A percentile compares a stretch with the other conserved stretches of the same genome.
Evolutionary conservation across 148 eudicot species (phyloP).

Genomic region (Diospyros lotus): DNA sequence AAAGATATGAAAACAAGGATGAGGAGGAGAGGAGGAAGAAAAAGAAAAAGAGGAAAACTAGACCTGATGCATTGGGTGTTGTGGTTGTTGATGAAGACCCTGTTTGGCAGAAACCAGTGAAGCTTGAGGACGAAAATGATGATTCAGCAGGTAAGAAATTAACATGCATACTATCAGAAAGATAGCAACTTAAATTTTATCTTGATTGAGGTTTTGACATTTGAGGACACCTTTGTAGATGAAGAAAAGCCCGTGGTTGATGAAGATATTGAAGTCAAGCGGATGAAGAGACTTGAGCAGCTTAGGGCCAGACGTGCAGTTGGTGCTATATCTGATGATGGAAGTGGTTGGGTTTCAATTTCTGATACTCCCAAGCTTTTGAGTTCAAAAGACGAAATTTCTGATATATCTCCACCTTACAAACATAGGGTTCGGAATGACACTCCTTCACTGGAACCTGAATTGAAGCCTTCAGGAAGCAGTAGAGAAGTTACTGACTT

Average conservation of each 20-base stretch:
- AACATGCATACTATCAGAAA: not conserved
- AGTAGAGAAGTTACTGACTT: conserved; percentile 14
- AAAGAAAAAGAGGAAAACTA: conserved; percentile 47
- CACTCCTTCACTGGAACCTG: conserved; percentile 45
- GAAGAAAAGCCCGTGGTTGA: conserved; percentile 71
- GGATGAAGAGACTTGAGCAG: conserved; percentile 74
- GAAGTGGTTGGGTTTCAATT: conserved; percentile 92
- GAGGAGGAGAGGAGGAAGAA: conserved; percentile 52
- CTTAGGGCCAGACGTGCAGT: conserved; percentile 51
- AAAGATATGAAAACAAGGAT: conserved; percentile 54
- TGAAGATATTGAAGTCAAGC: conserved; percentile 85
- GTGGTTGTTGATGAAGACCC: conserved; percentile 90
- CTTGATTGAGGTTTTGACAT: not conserved
- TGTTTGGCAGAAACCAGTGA: conserved; percentile 80
- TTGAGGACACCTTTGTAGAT: conserved; percentile 31
- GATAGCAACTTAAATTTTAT: not conserved
- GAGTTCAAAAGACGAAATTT: conserved; percentile 17
- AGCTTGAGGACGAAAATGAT: conserved; percentile 65
- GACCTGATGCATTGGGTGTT: conserved; percentile 48
- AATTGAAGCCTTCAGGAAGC: not conserved
- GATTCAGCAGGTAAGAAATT: conserved; percentile 62
- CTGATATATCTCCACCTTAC: conserved; percentile 61
- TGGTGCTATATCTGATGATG: conserved; percentile 83
- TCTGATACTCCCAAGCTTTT: conserved; percentile 34
- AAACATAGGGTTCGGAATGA: conserved; percentile 34